phyloP scores from a whole-genome alignment of 2,329 filamentous ascomycete genomes.

The Celoporthe dispersa region DNA sequence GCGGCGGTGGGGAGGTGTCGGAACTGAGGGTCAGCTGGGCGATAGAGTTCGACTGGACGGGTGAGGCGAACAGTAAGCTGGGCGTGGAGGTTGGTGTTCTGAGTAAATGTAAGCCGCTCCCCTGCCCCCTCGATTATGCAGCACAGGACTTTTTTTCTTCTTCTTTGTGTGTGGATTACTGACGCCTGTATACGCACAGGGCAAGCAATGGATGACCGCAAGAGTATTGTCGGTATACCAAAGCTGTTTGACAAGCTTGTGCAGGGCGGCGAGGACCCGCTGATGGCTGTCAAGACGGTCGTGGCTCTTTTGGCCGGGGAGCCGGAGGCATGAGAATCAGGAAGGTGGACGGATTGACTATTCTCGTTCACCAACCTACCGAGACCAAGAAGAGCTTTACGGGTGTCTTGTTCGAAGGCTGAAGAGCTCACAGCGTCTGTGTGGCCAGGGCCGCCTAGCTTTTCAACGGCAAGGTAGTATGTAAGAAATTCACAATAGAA shows the following conservation, averaged over 20 bases:
- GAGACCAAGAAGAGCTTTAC: conserved; percentile 11
- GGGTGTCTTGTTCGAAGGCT: neutral
- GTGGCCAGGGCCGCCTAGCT: neutral
- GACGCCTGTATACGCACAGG: conserved; percentile 46
- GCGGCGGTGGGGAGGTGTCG: conserved; percentile 40
- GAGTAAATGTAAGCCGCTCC: conserved; percentile 59
- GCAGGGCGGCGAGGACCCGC: conserved; percentile 56
- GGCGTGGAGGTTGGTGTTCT: conserved; percentile 61
- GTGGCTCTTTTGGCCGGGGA: conserved; percentile 63
- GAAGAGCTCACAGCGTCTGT: neutral
- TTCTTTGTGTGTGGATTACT: neutral
- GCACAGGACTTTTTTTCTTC: conserved; percentile 13
- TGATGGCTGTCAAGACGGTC: conserved; percentile 61
- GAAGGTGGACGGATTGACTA: neutral
- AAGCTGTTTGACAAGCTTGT: conserved; percentile 65
- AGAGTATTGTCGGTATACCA: conserved; percentile 61
- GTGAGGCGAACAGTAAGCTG: conserved; percentile 67
- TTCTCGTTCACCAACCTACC: conserved; percentile 22
- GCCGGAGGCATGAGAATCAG: conserved; percentile 9
- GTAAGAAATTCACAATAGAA: too few species aligned
- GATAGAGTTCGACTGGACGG: conserved; percentile 73
- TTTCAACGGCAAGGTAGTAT: neutral
- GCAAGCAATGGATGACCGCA: conserved; percentile 61
- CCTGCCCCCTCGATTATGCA: neutral
- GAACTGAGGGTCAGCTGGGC: conserved; percentile 63